phyloP scores from a whole-genome alignment of 768 basidiomycete genomes.

The Pleurotus tuber-regium region DNA sequence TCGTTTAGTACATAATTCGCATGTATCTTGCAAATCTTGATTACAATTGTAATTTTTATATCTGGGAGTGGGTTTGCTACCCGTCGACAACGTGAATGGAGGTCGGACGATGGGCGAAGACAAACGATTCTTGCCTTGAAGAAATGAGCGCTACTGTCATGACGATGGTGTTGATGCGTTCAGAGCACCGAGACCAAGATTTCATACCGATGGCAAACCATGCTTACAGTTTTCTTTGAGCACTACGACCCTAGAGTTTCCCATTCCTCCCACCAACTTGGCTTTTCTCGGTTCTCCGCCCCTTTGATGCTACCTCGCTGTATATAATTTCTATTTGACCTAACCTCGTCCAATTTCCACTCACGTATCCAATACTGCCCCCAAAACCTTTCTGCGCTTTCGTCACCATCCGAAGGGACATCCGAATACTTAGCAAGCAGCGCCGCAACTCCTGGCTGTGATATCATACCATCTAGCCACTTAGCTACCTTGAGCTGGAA shows the following conservation, averaged over 20 bases:
- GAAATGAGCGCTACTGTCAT: too few relatives aligned
- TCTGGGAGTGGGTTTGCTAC: too few relatives aligned
- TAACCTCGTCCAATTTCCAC: conserved; percentile 34
- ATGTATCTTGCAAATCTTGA: too few relatives aligned
- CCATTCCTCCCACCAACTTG: conserved; percentile 15
- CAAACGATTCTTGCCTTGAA: too few relatives aligned
- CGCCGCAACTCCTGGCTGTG: conserved; percentile 16
- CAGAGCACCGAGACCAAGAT: too few relatives aligned
- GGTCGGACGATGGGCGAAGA: too few relatives aligned
- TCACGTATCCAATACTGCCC: conserved; percentile 32
- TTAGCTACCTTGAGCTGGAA: not conserved
- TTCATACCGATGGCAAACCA: too few relatives aligned
- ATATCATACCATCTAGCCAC: conserved; percentile 13
- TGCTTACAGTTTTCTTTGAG: too few relatives aligned
- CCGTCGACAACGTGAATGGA: too few relatives aligned
- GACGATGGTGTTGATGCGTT: too few relatives aligned
- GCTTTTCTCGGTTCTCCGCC: conserved; percentile 15
- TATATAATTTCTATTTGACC: conserved; percentile 34
- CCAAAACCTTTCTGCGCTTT: not conserved
- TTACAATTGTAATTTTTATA: too few relatives aligned
- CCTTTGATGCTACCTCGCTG: conserved; percentile 21
- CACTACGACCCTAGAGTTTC: too few relatives aligned
- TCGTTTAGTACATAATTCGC: not conserved
- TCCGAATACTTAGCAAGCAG: conserved; percentile 18
- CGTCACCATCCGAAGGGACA: conserved; percentile 27